Conservation (phyloP, 116 monocot species). For the Zostera marina region DNA sequence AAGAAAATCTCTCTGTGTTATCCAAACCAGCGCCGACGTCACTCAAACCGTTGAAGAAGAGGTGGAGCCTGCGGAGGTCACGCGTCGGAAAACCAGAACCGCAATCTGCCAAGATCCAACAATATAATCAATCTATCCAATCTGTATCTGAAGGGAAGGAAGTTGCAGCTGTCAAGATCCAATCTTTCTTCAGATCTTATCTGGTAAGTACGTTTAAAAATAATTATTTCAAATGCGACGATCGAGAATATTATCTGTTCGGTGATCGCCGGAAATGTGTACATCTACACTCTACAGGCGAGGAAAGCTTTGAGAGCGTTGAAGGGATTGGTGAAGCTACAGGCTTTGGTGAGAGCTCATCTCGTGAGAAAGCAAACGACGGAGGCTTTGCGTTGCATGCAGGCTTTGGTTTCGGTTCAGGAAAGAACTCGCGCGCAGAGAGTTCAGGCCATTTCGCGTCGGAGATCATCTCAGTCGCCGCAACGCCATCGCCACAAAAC, state of each 20-base stretch:
- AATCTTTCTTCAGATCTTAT: conserved; percentile 37
- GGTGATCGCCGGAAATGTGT: neutral
- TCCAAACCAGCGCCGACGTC: neutral
- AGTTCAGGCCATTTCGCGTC: conserved; percentile 5
- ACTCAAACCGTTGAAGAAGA: conserved; percentile 47
- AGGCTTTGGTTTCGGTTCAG: conserved; percentile 64
- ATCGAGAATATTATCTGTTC: conserved; percentile 15
- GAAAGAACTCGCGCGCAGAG: conserved; percentile 42
- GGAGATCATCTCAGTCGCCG: too few relatives aligned
- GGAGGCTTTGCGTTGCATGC: conserved; percentile 74
- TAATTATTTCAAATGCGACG: too few relatives aligned
- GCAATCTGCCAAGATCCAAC: neutral
- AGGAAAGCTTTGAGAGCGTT: conserved; percentile 76
- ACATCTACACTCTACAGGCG: conserved; percentile 30
- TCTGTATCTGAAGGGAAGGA: conserved; percentile 4
- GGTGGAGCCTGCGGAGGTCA: conserved; percentile 77
- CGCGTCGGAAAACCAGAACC: conserved; percentile 6
- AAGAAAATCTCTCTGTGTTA: conserved; percentile 14
- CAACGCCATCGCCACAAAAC: conserved; percentile 14
- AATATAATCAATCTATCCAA: neutral
- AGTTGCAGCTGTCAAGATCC: conserved; percentile 43
- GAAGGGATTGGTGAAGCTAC: conserved; percentile 82
- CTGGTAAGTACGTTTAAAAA: too few relatives aligned
- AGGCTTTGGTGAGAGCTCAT: conserved; percentile 78
- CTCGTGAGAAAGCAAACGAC: conserved; percentile 75